Percentiles rank a stretch among this genome's conserved stretches.
Conservation (phyloP, 495 filamentous ascomycete genomes). For the Neohortaea acidophila region DNA sequence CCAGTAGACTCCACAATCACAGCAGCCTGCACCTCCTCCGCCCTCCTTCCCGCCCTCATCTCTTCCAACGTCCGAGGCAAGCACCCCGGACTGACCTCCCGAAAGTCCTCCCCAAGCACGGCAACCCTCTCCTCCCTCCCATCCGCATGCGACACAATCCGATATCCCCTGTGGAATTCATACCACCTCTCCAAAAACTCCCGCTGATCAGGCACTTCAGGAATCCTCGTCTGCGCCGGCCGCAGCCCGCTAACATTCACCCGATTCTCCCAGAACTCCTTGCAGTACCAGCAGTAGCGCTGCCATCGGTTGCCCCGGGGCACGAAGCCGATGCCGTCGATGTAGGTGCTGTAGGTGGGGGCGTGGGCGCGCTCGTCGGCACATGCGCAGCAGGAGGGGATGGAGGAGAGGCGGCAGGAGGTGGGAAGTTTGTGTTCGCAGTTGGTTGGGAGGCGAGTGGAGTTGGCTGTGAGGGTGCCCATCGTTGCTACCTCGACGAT, state of each 20-base stretch:
- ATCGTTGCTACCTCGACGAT: constrained; percentile 14
- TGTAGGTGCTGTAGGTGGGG: constrained; percentile 26
- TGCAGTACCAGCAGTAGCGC: constrained; percentile 34
- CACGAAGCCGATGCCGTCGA: constrained; percentile 33
- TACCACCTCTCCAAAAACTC: constrained; percentile 30
- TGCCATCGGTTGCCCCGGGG: constrained; percentile 30
- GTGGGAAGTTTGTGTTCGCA: constrained; percentile 33
- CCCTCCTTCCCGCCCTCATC: constrained; percentile 17
- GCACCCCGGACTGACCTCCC: constrained; percentile 29
- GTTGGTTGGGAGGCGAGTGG: constrained; percentile 24
- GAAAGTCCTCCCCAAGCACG: constrained; percentile 28
- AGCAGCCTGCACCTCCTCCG: background rate
- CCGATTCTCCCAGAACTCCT: constrained; percentile 33
- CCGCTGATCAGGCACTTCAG: constrained; percentile 28
- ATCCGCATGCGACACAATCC: constrained; percentile 22
- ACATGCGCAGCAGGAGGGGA: constrained; percentile 31
- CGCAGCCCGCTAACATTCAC: constrained; percentile 21
- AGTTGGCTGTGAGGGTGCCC: constrained; percentile 29
- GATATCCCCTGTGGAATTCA: constrained; percentile 31
- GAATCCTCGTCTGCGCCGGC: constrained; percentile 25
- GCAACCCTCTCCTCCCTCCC: constrained; percentile 26
- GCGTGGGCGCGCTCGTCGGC: constrained; percentile 28
- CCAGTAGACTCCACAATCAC: background rate
- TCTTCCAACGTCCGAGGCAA: constrained; percentile 29
- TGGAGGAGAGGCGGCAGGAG: constrained; percentile 30